A percentile compares a stretch with the other conserved stretches of the same genome.
These are phyloP conservation scores for Brassica carinata DNA, from an alignment of 345 rosid genomes.

Conservation along the genomic window DNA sequence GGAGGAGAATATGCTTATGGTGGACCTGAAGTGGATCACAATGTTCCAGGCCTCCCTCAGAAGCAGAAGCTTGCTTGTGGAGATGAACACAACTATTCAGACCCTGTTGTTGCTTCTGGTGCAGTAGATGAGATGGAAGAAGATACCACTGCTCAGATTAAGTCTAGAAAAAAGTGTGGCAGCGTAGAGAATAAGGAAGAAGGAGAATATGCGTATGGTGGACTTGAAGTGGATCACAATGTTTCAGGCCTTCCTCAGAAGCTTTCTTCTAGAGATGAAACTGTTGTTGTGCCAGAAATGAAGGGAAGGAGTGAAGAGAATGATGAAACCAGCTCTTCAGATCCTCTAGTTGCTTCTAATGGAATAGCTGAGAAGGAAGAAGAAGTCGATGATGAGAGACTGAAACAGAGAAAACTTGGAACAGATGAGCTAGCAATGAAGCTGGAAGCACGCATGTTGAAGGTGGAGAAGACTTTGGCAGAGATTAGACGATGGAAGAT, in stretches of 20 bases:
- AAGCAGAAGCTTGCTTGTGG: conserved; percentile 3
- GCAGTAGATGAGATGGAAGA: background rate
- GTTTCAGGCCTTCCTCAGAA: background rate
- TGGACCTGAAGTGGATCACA: background rate
- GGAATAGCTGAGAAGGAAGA: background rate
- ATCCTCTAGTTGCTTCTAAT: background rate
- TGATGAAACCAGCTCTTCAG: background rate
- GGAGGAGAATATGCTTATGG: background rate
- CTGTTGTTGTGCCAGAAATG: background rate
- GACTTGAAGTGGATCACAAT: background rate
- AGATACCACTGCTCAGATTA: background rate
- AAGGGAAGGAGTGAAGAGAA: background rate
- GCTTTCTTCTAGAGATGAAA: background rate
- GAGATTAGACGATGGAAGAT: background rate
- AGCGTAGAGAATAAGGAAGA: background rate
- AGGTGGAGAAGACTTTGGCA: conserved; percentile 15
- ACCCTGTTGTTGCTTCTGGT: background rate
- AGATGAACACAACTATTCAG: background rate
- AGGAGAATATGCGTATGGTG: background rate
- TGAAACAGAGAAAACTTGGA: conserved; percentile 16
- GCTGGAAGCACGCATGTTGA: conserved; percentile 17
- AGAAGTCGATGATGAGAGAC: background rate
- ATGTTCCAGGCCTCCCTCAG: background rate
- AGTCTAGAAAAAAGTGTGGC: background rate
- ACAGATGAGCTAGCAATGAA: background rate